Percentiles rank a stretch among this genome's conserved stretches.
Conservation (phyloP, 1,139 yeast genomes). For the Taphrina deformans region DNA sequence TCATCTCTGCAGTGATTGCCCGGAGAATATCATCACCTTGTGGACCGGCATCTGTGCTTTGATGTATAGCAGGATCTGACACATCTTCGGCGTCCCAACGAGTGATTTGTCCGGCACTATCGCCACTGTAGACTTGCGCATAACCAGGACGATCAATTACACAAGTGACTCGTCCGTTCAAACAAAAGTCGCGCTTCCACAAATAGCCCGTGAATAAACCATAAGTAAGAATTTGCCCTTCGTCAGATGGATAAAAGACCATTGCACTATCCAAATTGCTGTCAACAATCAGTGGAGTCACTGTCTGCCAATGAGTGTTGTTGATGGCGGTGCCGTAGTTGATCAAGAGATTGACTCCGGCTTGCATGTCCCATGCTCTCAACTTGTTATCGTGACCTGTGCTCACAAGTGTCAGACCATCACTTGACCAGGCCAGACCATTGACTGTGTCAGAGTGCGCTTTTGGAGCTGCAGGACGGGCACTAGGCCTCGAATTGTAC, state of each 20-base stretch:
- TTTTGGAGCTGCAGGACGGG: constrained; percentile 42
- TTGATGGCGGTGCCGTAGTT: constrained; percentile 79
- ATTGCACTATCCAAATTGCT: constrained; percentile 54
- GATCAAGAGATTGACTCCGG: constrained; percentile 60
- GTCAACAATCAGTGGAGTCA: constrained; percentile 49
- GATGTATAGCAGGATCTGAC: not conserved
- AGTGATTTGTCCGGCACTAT: constrained; percentile 20
- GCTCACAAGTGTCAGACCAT: constrained; percentile 60
- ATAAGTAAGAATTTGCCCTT: constrained; percentile 70
- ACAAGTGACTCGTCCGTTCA: constrained; percentile 31
- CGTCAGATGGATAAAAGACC: constrained; percentile 72
- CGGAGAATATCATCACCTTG: not conserved
- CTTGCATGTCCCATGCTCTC: constrained; percentile 67
- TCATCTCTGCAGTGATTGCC: not conserved
- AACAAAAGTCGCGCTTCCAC: constrained; percentile 49
- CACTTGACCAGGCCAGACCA: constrained; percentile 68
- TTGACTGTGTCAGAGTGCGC: constrained; percentile 78
- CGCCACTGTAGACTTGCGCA: constrained; percentile 23
- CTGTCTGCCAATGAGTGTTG: constrained; percentile 54
- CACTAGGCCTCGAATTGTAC: constrained; percentile 41
- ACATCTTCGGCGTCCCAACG: constrained; percentile 17
- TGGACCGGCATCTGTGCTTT: not conserved
- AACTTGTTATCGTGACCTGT: constrained; percentile 77
- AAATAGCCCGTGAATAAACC: constrained; percentile 65
- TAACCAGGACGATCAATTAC: constrained; percentile 19